A percentile compares a stretch with the other conserved stretches of the same genome.
Conservation (phyloP, 83 land plant species). For the Thuja plicata region DNA sequence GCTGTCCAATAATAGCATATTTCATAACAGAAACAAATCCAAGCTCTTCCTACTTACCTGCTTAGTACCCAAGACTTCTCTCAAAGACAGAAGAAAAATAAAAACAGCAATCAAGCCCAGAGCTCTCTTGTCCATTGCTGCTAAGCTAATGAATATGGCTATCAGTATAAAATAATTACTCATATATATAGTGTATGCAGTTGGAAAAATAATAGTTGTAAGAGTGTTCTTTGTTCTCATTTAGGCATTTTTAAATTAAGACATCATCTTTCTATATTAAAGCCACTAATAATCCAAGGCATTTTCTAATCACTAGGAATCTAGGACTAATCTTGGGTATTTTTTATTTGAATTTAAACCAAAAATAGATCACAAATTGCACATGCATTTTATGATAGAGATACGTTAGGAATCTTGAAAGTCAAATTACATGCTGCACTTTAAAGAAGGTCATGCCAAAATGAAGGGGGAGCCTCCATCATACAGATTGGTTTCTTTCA, state of each 20-base stretch:
- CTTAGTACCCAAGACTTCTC: background rate
- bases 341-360: background rate
- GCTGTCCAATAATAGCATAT: background rate
- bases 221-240: background rate
- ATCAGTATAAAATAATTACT: background rate
- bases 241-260: background rate
- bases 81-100: background rate
- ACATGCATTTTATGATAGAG: no score
- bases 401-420: no score
- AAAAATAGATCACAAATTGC: background rate
- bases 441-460: no score
- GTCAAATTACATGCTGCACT: no score
- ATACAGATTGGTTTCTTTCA: no score
- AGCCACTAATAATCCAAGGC: background rate
- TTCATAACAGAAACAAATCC: background rate
- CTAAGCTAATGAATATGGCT: background rate
- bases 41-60: background rate
- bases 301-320: background rate
- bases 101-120: background rate
- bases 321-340: background rate
- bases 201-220: background rate
- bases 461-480: no score
- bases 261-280: background rate
- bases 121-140: background rate
- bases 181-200: background rate